Evolutionary conservation across 2,329 filamentous ascomycete species (phyloP), one percentile per base, ranked within the genome.

Genomic region (Bisporella sp.): DNA sequence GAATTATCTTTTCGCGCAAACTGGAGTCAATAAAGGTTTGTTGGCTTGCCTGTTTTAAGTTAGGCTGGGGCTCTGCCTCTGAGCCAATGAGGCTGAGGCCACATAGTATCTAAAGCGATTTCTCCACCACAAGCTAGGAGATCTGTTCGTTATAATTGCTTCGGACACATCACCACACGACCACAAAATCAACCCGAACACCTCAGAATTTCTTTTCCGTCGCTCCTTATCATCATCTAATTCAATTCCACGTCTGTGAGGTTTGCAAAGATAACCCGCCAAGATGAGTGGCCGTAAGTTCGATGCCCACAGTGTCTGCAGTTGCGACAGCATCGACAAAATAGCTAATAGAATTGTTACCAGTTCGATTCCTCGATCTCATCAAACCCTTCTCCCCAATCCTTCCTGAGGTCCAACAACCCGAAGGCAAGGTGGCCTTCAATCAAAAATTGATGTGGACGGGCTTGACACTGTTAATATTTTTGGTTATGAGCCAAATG

Each of bases 401-500:
- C 82, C 88, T 99, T 72, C 93, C 93, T 69, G 93, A 99, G 86
- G 93, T 99, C 74, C 87, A 92, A 77, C 87, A 95, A 68, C 93
- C 93, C 63, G 93, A 99, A 77, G 96, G 91, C 71, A 97, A 96
- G 79, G 86, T 96, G 53, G 89, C 91, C 62, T 99, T 99, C 85
- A 95, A 97, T 80, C 93, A 97, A 74, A 91, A 92, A 79, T 76
- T 93, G 77, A 92, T 92, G 88, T 93, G 88, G 88, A 93, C 88
- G 60, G 88, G 86, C 70, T 83, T 92, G 70, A 97, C 93, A 59
- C 82, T 99, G 64, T 78, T 99, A 71, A 95, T 97, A 76, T 99
- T 99, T 83, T 77, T 99, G 80, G 90, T 99, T 73, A 99, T 99
- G 93, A 96, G 90, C 77, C 93, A 96, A 77, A 97, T 99, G 93